Evolutionary conservation across 2,329 filamentous ascomycete species (phyloP).

Genomic region (Tolypocladium amazonense): DNA sequence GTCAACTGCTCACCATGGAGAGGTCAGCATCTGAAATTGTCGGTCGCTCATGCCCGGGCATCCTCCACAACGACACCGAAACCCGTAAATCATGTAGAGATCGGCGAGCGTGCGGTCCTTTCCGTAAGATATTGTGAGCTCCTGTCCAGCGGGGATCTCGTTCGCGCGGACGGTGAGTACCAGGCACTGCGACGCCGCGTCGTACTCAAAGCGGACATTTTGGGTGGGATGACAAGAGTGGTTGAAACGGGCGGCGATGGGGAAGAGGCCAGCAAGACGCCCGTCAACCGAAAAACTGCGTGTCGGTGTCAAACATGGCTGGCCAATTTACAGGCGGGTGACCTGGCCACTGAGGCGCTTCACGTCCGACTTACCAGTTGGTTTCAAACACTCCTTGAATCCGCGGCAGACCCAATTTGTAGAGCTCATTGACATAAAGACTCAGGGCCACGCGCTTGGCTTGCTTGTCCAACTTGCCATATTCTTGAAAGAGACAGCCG

Average conservation of each 20-base stretch:
- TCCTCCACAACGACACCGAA: slow-evolving; percentile 38
- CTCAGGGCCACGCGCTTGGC: slow-evolving; percentile 22
- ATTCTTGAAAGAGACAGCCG: slow-evolving; percentile 19
- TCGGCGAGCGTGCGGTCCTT: slow-evolving; percentile 17
- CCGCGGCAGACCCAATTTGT: slow-evolving; percentile 14
- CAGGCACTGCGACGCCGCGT: slow-evolving; percentile 22
- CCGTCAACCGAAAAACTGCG: slow-evolving; percentile 16
- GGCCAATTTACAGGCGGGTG: background rate
- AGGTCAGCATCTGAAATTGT: background rate
- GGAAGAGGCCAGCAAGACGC: slow-evolving; percentile 30
- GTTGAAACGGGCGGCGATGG: slow-evolving; percentile 45
- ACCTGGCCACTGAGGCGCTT: background rate
- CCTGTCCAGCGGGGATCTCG: slow-evolving; percentile 28
- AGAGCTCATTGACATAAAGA: slow-evolving; percentile 24
- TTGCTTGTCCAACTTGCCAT: slow-evolving; percentile 20
- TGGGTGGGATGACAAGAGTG: slow-evolving; percentile 37
- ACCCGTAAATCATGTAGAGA: slow-evolving; percentile 37
- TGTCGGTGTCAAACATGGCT: background rate
- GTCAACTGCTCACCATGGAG: background rate
- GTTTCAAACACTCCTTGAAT: slow-evolving; percentile 31
- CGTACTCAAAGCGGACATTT: slow-evolving; percentile 34
- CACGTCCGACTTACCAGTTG: slow-evolving; percentile 31
- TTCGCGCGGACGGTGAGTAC: slow-evolving; percentile 26
- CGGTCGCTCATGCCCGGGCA: slow-evolving; percentile 22
- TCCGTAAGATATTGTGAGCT: slow-evolving; percentile 43